A percentile compares a stretch with the other conserved stretches of the same genome.
Evolutionary conservation across 805 yeast species (phyloP).

Genomic region (Isabelozyma gotoi): DNA sequence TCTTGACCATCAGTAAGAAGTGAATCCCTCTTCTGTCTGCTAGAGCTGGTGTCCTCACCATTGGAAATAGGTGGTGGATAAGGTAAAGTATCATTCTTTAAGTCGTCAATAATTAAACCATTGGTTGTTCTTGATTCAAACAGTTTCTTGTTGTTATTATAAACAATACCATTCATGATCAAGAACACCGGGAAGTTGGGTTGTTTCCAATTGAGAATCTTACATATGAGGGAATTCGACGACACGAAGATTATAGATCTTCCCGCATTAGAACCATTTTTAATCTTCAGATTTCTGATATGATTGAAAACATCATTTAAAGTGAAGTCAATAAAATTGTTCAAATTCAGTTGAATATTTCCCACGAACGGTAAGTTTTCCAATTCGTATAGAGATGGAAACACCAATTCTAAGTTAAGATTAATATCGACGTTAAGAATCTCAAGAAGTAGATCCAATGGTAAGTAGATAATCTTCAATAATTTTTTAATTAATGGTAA

Average conservation of each 20-base stretch:
- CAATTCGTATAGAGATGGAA: constrained; percentile 59
- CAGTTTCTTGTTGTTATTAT: constrained; percentile 18
- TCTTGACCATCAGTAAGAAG: constrained; percentile 32
- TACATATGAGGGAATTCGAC: constrained; percentile 85
- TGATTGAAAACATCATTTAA: constrained; percentile 74
- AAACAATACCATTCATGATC: constrained; percentile 66
- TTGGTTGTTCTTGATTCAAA: constrained; percentile 43
- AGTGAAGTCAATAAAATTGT: constrained; percentile 73
- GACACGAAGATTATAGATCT: constrained; percentile 84
- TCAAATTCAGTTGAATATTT: constrained; percentile 52
- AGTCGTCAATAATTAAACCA: constrained; percentile 33
- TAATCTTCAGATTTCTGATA: constrained; percentile 48
- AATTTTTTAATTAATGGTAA: constrained; percentile 42
- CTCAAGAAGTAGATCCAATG: constrained; percentile 58
- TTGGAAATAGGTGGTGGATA: not conserved
- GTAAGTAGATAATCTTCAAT: constrained; percentile 50
- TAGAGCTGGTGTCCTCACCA: not conserved
- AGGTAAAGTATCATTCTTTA: not conserved
- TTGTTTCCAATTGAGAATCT: constrained; percentile 95
- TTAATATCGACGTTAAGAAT: constrained; percentile 60
- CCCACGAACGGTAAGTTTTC: constrained; percentile 39
- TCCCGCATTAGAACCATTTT: constrained; percentile 22
- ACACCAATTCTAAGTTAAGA: constrained; percentile 71
- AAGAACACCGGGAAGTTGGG: constrained; percentile 95
- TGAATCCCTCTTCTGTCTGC: constrained; percentile 9